phyloP scores from a whole-genome alignment of 306 rosid species.

The Comarum palustre region DNA sequence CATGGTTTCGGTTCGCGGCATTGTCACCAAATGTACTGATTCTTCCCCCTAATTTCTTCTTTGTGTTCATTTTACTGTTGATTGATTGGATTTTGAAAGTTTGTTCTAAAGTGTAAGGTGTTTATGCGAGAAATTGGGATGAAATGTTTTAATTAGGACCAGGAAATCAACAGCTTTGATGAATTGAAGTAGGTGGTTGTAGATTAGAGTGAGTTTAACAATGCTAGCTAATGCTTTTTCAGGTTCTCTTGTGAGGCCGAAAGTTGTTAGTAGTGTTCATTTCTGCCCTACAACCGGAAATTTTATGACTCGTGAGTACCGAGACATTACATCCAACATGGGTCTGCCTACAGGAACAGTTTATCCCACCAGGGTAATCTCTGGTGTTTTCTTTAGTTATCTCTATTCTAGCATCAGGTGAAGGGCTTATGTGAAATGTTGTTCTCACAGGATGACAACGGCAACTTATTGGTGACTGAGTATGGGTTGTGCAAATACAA shows the following conservation, averaged over 20 bases:
- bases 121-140: not conserved
- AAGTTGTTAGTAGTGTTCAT: conserved; percentile 96
- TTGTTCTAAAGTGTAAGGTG: not conserved
- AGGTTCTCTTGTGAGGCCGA: conserved; percentile 98
- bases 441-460: conserved; percentile 70
- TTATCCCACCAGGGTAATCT: conserved; percentile 95
- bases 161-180: not conserved
- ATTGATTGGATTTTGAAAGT: not conserved
- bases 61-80: not conserved
- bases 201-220: conserved; percentile 21
- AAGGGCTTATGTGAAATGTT: conserved; percentile 12
- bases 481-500: conserved; percentile 89
- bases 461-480: conserved; percentile 91
- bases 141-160: not conserved
- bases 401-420: not conserved
- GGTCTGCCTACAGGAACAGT: conserved; percentile 95
- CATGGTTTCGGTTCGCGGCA: conserved; percentile 94
- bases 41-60: not conserved
- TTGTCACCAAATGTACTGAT: conserved; percentile 78
- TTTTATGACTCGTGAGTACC: conserved; percentile 79
- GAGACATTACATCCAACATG: conserved; percentile 89
- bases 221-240: conserved; percentile 20
- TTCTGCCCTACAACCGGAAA: conserved; percentile 76
- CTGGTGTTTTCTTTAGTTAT: conserved; percentile 27
- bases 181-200: not conserved